These are phyloP conservation scores for Dactylonectria macrodidyma DNA, from an alignment of 2,329 filamentous ascomycete genomes.

Conservation along the genomic window DNA sequence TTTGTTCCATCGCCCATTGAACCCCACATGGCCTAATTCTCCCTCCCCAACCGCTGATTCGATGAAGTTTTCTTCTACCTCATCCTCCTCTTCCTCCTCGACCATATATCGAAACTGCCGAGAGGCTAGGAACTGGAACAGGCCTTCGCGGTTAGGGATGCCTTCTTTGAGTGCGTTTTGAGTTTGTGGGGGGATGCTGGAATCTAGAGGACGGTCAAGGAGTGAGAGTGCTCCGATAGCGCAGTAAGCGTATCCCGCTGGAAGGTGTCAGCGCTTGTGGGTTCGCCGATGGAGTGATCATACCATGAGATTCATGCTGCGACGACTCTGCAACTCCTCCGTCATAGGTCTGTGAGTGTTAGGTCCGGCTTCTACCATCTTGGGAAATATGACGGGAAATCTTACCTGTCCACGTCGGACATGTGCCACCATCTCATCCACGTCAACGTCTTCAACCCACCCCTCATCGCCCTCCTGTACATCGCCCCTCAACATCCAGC, in stretches of 20 bases:
- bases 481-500: conserved; percentile 84
- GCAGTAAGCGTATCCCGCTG: conserved; percentile 93
- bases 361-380: conserved; percentile 1
- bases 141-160: conserved; percentile 49
- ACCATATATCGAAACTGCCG: conserved; percentile 76
- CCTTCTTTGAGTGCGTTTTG: conserved; percentile 54
- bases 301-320: conserved; percentile 87
- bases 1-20: conserved; percentile 94
- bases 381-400: background rate
- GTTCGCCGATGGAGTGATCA: conserved; percentile 38
- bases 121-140: conserved; percentile 72
- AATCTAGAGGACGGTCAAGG: conserved; percentile 72
- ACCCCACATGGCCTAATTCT: conserved; percentile 73
- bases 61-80: conserved; percentile 58
- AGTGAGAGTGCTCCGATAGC: conserved; percentile 84
- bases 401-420: conserved; percentile 74
- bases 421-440: conserved; percentile 78
- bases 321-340: conserved; percentile 86
- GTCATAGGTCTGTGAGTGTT: conserved; percentile 77
- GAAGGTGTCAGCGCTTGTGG: conserved; percentile 29
- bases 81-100: conserved; percentile 62
- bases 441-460: conserved; percentile 80
- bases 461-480: conserved; percentile 64
- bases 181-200: conserved; percentile 25
- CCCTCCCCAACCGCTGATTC: conserved; percentile 53